Conservation (phyloP, 2,329 filamentous ascomycete species). For the Blastomyces gilchristii region DNA sequence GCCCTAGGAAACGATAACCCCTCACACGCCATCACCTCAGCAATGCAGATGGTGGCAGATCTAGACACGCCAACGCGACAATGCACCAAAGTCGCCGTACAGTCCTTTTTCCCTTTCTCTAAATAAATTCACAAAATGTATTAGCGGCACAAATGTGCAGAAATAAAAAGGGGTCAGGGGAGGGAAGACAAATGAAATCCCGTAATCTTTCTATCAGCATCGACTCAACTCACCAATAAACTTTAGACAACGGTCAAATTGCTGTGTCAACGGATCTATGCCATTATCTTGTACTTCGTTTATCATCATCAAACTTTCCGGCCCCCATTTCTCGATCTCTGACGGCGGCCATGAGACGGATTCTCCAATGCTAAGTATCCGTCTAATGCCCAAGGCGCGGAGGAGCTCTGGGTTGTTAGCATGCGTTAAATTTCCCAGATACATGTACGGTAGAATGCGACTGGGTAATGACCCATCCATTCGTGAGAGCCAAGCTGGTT, state of each 20-base stretch:
- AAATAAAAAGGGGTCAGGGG: not conserved
- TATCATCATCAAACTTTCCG: conserved; percentile 68
- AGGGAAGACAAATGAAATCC: not conserved
- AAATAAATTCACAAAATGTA: conserved; percentile 12
- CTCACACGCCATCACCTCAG: conserved; percentile 85
- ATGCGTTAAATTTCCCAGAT: conserved; percentile 84
- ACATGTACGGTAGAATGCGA: conserved; percentile 85
- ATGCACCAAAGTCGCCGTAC: conserved; percentile 82
- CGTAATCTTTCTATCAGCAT: not conserved
- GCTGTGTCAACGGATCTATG: conserved; percentile 77
- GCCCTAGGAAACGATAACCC: conserved; percentile 78
- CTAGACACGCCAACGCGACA: conserved; percentile 93
- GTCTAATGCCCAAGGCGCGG: conserved; percentile 66
- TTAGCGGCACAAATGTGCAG: not conserved
- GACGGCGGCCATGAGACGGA: conserved; percentile 68
- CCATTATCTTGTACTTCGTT: conserved; percentile 92
- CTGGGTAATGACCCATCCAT: conserved; percentile 89
- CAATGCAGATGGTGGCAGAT: conserved; percentile 94
- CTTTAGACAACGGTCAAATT: conserved; percentile 74
- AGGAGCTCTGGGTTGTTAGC: conserved; percentile 88
- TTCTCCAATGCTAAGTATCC: conserved; percentile 88
- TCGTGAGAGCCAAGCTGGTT: conserved; percentile 70
- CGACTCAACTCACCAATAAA: conserved; percentile 67
- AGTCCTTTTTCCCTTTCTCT: conserved; percentile 70
- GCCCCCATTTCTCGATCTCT: conserved; percentile 61